Percentiles rank a stretch among this genome's conserved stretches.
Conservation (phyloP, 2,329 filamentous ascomycete genomes). For the Fusarium pseudoanthophilum region DNA sequence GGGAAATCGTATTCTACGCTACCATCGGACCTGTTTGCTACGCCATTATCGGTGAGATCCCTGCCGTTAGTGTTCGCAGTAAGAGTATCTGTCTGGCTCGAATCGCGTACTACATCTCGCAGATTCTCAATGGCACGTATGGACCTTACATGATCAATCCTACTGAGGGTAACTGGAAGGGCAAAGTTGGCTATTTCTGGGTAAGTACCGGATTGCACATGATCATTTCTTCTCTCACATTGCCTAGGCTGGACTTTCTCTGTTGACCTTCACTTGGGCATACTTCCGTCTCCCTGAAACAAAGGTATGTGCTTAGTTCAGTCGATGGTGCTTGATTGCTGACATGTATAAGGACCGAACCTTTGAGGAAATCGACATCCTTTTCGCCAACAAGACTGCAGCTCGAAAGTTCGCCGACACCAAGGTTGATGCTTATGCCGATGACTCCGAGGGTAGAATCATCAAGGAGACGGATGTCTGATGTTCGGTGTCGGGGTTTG, state of each 20-base stretch:
- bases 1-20: slow-evolving; percentile 57
- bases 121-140: slow-evolving; percentile 46
- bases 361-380: slow-evolving; percentile 49
- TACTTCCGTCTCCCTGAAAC: slow-evolving; percentile 51
- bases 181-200: slow-evolving; percentile 50
- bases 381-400: slow-evolving; percentile 47
- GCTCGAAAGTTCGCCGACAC: slow-evolving; percentile 50
- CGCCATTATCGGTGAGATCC: slow-evolving; percentile 55
- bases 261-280: slow-evolving; percentile 46
- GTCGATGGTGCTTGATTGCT: fast-evolving
- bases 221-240: background rate
- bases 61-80: slow-evolving; percentile 54
- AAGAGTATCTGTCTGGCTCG: slow-evolving; percentile 56
- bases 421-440: slow-evolving; percentile 13
- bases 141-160: slow-evolving; percentile 50
- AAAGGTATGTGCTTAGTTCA: background rate
- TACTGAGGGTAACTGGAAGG: slow-evolving; percentile 49
- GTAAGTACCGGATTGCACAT: fast-evolving
- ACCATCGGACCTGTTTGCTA: slow-evolving; percentile 57
- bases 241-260: slow-evolving; percentile 39
- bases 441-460: slow-evolving; percentile 1
- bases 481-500: background rate
- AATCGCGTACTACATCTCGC: slow-evolving; percentile 43
- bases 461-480: slow-evolving; percentile 4
- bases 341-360: slow-evolving; percentile 25